Evolutionary conservation across 2,329 filamentous ascomycete genomes (phyloP), one percentile per base, ranked within the genome.

Genomic region (Claviceps pazoutovae): DNA sequence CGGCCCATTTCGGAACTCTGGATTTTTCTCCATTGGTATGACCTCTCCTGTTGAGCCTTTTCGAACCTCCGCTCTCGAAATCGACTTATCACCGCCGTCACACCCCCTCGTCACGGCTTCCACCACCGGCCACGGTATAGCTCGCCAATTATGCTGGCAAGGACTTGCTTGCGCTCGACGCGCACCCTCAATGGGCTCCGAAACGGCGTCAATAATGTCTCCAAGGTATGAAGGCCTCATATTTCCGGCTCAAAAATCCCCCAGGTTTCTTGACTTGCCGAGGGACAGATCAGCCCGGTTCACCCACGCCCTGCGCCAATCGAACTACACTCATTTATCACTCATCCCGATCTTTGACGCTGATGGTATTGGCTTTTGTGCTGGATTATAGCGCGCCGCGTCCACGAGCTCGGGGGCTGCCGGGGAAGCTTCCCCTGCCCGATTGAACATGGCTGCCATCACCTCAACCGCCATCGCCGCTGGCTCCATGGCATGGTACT

Each of bases 401-500:
- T 91, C 88, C 65, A 84, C 86, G 64, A 82, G 81, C 72, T 84
- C 84, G 71, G 76, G 80, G 68, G 80, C 85, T 69, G 76, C 80
- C 69, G 76, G 82, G 68, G 80, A 84, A 66, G 68, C 71, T 57
- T 84, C 87, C 64, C 78, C 86, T 63, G 83, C 86, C 71, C 83
- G 84, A 72, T 78, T 93, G 71, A 96, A 91, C 73, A 77, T 90
- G 64, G 86, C 90, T 68, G 88, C 88, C 66, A 80, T 82, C 64
- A 87, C 86, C 67, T 90, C 93, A 62, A 95, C 89, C 62, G 82
- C 85, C 63, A 79, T 89, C 66, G 88, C 91, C 63, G 76, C 88
- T 71, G 90, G 89, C 64, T 91, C 91, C 60, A 83, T 91, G 65
- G 90, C 88, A 62, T 97, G 90, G 89, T 97, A 96, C 76, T 95